phyloP scores from a whole-genome alignment of 2,329 filamentous ascomycete species.

The Pseudogymnoascus sp. region DNA sequence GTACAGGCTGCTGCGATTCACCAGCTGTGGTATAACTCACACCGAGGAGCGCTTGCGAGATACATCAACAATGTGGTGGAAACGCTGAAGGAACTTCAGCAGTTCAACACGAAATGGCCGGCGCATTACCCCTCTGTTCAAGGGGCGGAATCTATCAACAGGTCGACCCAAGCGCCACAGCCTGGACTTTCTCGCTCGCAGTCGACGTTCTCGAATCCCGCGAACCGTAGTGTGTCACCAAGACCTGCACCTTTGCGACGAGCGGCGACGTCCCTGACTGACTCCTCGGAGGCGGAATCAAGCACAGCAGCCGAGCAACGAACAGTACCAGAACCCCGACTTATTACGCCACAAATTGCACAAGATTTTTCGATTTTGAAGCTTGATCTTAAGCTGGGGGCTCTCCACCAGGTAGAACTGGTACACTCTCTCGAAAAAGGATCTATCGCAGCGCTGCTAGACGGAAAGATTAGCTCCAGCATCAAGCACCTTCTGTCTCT shows the following conservation, averaged over 20 bases:
- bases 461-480: slow-evolving; percentile 90
- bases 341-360: slow-evolving; percentile 86
- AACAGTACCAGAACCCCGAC: slow-evolving; percentile 59
- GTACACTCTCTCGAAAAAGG: slow-evolving; percentile 91
- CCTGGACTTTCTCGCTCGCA: slow-evolving; percentile 57
- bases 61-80: slow-evolving; percentile 84
- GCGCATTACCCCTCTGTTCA: slow-evolving; percentile 88
- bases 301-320: slow-evolving; percentile 62
- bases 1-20: slow-evolving; percentile 75
- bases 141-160: slow-evolving; percentile 40
- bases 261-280: slow-evolving; percentile 63
- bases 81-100: slow-evolving; percentile 70
- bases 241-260: slow-evolving; percentile 51
- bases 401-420: slow-evolving; percentile 77
- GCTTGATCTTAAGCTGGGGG: slow-evolving; percentile 83
- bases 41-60: slow-evolving; percentile 76
- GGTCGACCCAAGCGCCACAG: slow-evolving; percentile 39
- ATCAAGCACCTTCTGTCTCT: slow-evolving; percentile 82
- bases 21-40: slow-evolving; percentile 91
- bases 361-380: slow-evolving; percentile 96
- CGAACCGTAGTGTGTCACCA: slow-evolving; percentile 14
- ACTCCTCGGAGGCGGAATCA: slow-evolving; percentile 54
- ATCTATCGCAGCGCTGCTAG: slow-evolving; percentile 81
- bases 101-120: slow-evolving; percentile 87
- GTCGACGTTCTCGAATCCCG: slow-evolving; percentile 38